Conservation (phyloP, 2,329 filamentous ascomycete species). For the Beauveria medogensis region DNA sequence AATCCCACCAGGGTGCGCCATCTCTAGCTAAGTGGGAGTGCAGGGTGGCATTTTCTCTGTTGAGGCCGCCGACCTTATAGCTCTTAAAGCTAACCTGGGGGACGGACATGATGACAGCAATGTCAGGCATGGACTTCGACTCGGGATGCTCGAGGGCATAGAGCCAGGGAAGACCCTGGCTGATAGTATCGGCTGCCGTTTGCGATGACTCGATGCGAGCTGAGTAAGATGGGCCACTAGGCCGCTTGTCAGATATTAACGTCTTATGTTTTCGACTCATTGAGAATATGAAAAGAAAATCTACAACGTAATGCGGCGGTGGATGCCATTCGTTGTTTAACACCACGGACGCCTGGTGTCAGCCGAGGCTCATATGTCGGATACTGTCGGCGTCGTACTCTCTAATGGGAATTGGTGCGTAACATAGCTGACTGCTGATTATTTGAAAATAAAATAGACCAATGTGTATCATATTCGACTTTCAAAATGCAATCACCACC, state of each 20-base stretch:
- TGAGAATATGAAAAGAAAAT: not conserved
- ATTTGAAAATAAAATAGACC: too few species aligned
- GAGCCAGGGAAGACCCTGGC: not conserved
- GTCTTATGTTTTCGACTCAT: not conserved
- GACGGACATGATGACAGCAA: slow-evolving; percentile 3
- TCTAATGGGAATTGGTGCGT: not conserved
- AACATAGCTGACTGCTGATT: too few species aligned
- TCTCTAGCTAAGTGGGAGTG: not conserved
- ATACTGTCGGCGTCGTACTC: not conserved
- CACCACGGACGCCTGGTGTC: not conserved
- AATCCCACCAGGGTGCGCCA: not conserved
- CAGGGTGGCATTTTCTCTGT: not conserved
- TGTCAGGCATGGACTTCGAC: slow-evolving; percentile 3
- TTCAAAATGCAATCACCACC: not conserved
- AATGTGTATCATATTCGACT: not conserved
- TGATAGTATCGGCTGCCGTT: not conserved
- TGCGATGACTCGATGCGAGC: not conserved
- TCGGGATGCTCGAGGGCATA: not conserved
- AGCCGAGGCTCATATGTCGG: not conserved
- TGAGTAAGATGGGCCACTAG: not conserved
- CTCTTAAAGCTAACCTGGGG: slow-evolving; percentile 2
- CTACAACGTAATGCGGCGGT: not conserved
- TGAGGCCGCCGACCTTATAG: slow-evolving; percentile 2
- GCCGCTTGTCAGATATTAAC: not conserved
- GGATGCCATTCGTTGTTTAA: too few species aligned